These are phyloP conservation scores for Ceratocystis destructans DNA, from an alignment of 2,329 filamentous ascomycete genomes.

Conservation along the genomic window DNA sequence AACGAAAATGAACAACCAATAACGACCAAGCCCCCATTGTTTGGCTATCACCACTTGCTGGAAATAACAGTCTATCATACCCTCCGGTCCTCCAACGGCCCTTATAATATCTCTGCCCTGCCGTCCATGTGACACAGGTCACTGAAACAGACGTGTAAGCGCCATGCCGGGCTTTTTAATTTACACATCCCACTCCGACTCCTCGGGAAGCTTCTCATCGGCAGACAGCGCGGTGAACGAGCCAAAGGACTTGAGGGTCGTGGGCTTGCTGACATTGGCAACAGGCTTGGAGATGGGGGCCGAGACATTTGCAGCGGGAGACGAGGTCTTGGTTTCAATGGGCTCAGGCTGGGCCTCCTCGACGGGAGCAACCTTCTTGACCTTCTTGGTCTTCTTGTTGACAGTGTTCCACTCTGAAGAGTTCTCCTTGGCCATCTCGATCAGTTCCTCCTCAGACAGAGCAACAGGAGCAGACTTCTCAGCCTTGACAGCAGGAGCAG, in stretches of 20 bases:
- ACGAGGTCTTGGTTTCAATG: constrained; percentile 20
- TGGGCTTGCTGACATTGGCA: constrained; percentile 21
- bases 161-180: background rate
- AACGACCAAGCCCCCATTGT: background rate
- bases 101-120: background rate
- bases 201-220: constrained; percentile 31
- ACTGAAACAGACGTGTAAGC: background rate
- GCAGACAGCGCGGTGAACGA: constrained; percentile 38
- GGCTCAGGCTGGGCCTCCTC: constrained; percentile 19
- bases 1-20: constrained; percentile 1
- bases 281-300: constrained; percentile 24
- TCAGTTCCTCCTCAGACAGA: constrained; percentile 49
- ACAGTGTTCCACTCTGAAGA: constrained; percentile 49
- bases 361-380: constrained; percentile 25
- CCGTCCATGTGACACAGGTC: background rate
- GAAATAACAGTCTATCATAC: constrained; percentile 5
- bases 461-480: constrained; percentile 30
- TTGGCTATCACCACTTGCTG: background rate
- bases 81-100: background rate
- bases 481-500: constrained; percentile 25
- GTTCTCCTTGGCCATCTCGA: constrained; percentile 41
- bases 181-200: constrained; percentile 41
- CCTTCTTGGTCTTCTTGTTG: constrained; percentile 30
- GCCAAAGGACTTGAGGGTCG: constrained; percentile 27
- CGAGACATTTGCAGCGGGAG: constrained; percentile 20